Evolutionary conservation across 2,329 filamentous ascomycete species (phyloP).

Genomic region (Exophiala sp.): DNA sequence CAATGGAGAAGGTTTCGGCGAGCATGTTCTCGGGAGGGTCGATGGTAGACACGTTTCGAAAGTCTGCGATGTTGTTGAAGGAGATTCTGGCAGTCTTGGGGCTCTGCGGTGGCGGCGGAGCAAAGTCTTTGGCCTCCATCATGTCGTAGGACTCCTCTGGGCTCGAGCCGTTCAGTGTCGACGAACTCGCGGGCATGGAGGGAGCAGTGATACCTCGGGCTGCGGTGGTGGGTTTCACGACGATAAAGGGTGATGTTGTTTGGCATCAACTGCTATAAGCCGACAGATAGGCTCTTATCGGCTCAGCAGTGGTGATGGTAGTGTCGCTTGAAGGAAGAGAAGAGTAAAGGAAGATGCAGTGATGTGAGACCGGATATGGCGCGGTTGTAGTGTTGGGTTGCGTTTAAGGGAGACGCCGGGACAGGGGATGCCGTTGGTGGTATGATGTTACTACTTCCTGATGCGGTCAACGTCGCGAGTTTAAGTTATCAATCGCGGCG

Average conservation of each 20-base stretch:
- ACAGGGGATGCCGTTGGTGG: neutral
- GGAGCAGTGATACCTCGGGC: neutral
- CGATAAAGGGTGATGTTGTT: neutral
- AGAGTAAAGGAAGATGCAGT: neutral
- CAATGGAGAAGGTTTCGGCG: conserved; percentile 9
- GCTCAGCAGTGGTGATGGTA: neutral
- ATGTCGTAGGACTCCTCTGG: conserved; percentile 11
- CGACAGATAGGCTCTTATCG: too few species aligned
- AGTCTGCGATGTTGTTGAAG: conserved; percentile 12
- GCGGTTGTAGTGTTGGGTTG: conserved; percentile 1
- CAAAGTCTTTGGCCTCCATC: conserved; percentile 22
- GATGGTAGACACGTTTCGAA: conserved; percentile 12
- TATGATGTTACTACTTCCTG: neutral
- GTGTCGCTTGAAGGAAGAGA: neutral
- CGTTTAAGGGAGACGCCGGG: neutral
- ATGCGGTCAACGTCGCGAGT: neutral
- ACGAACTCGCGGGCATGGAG: conserved; percentile 5
- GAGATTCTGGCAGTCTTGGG: conserved; percentile 8
- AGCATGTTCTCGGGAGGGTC: conserved; percentile 14
- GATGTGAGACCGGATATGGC: neutral
- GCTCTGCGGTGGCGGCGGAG: neutral
- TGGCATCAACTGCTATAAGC: too few species aligned
- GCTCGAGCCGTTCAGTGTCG: conserved; percentile 4
- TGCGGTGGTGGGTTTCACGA: neutral
- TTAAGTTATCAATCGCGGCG: neutral